Conservation (phyloP, 1,139 yeast species). For the Geotrichum restrictum region DNA sequence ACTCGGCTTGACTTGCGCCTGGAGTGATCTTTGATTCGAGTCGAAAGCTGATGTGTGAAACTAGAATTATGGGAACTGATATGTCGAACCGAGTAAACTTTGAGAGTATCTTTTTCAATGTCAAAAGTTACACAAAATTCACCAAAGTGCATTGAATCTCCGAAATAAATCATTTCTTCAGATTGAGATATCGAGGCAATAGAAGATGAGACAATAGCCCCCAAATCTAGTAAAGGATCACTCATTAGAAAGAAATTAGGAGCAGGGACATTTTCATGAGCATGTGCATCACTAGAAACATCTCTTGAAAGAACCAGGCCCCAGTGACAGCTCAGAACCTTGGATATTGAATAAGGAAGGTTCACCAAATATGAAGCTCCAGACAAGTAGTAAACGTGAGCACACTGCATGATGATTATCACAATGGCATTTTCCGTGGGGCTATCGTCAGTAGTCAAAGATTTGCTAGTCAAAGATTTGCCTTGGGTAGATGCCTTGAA, state of each 20-base stretch:
- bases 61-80: conserved; percentile 8
- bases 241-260: conserved; percentile 57
- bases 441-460: conserved; percentile 26
- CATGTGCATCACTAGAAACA: conserved; percentile 11
- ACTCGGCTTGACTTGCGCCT: conserved; percentile 21
- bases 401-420: conserved; percentile 22
- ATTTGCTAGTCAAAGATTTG: conserved; percentile 12
- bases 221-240: conserved; percentile 67
- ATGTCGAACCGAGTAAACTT: conserved; percentile 31
- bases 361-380: conserved; percentile 58
- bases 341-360: conserved; percentile 58
- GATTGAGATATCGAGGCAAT: conserved; percentile 58
- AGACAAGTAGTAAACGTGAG: conserved; percentile 51
- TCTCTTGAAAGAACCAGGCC: conserved; percentile 63
- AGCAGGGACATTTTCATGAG: conserved; percentile 14
- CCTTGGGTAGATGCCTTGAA: conserved; percentile 33
- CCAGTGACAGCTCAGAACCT: conserved; percentile 56
- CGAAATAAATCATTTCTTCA: conserved; percentile 48
- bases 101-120: conserved; percentile 23
- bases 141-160: conserved; percentile 19
- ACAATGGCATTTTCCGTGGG: conserved; percentile 31
- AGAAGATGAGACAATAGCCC: conserved; percentile 65
- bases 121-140: conserved; percentile 33
- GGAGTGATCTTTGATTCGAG: conserved; percentile 6
- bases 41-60: conserved; percentile 11